Evolutionary conservation across 768 basidiomycete species (phyloP).

Genomic region (Rhizopogon vesiculosus): DNA sequence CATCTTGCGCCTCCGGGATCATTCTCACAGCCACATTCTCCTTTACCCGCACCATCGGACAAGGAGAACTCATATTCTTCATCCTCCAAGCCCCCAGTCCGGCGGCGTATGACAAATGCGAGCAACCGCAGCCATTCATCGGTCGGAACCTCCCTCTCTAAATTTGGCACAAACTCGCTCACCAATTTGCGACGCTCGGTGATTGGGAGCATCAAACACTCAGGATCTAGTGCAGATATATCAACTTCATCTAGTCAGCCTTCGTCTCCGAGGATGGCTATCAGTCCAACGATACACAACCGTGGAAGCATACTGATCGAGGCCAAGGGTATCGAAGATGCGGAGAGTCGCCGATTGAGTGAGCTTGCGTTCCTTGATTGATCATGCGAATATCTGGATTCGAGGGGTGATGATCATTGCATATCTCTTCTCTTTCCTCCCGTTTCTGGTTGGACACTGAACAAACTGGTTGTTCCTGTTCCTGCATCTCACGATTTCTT

Average conservation of each 20-base stretch:
- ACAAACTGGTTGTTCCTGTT: neutral
- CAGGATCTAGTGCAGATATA: constrained; percentile 23
- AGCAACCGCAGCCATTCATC: constrained; percentile 4
- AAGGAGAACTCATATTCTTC: constrained; percentile 7
- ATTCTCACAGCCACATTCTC: constrained; percentile 9
- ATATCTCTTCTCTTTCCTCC: neutral
- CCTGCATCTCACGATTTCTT: neutral
- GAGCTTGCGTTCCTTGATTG: constrained; percentile 63
- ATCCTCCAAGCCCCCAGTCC: neutral
- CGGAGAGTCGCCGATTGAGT: constrained; percentile 63
- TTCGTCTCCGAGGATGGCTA: constrained; percentile 31
- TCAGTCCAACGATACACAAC: constrained; percentile 58
- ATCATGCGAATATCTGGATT: constrained; percentile 6
- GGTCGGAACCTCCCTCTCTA: constrained; percentile 13
- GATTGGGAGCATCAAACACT: constrained; percentile 24
- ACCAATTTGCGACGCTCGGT: constrained; percentile 44
- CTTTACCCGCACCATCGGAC: constrained; percentile 5
- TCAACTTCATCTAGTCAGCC: constrained; percentile 34
- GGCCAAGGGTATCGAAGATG: constrained; percentile 54
- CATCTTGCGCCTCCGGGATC: constrained; percentile 10
- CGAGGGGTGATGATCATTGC: neutral
- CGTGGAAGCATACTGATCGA: constrained; percentile 51
- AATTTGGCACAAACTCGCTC: constrained; percentile 33
- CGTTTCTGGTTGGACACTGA: neutral
- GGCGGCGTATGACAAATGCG: constrained; percentile 16